Base-by-base conservation (phyloP, 78 protist species). In the Anaeramoeba ignava region DNA sequence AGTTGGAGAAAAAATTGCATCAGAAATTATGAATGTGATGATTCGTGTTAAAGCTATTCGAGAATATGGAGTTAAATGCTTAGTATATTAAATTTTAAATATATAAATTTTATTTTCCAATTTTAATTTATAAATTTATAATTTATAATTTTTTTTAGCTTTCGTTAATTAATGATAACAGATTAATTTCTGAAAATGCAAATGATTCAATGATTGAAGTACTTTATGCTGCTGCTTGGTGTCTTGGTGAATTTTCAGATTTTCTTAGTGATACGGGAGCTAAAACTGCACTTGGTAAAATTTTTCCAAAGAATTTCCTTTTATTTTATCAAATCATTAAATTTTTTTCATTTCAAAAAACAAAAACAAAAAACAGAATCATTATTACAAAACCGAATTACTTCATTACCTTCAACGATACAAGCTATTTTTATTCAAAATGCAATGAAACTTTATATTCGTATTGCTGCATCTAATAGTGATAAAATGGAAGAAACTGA, bases 231-330 rank as follows among this genome's bases (percentile, higher is more conserved):
- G 73, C 73, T 8, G 8, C 73, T 17, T 54, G 17, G 8, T 54
- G 73, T 17, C 73, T 54, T 54, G 73, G 73, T 54, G 73, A 54
- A 54, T 54, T 54, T 54, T 54, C 73, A 54, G 17, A 54, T 54
- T 54, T 54, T 17, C 73, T 54, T 17, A 17, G 17, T 54, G 73
- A 54, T 8, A 17, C 8, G 8, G 73, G 17, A 17, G 36, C 73
- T 27, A 54, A 17, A 54, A 54, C 17, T 17, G 73, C 73, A 17
- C 8, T 54, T 54, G 73, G 17, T 27, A 27, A 54, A 27, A 27
- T 54, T 8, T 17, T 54, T 54, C 73, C 8, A 17, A 8, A 8
- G 17, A 54, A 17, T 27, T 54, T 17, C 17, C 36, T 54, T 54
- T 27, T 17, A 27, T 17, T 27, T 8, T 54, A 8, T 17, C 73